These are phyloP conservation scores for Aspergillus haitiensis DNA, from an alignment of 495 filamentous ascomycete genomes.

Conservation along the genomic window DNA sequence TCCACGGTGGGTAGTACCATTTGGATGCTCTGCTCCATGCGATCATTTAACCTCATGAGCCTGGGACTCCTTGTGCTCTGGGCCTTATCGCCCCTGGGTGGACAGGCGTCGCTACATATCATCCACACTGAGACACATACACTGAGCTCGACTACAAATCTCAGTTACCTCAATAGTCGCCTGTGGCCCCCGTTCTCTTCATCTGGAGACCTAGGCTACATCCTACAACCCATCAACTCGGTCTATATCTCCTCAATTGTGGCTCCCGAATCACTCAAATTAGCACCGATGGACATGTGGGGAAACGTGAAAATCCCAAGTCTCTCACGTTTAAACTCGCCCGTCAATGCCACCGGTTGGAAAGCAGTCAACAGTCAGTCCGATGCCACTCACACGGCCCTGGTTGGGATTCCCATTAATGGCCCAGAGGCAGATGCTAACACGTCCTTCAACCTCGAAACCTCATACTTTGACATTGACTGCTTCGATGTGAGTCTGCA, in stretches of 20 bases:
- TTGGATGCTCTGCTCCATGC: neutral
- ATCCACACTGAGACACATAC: neutral
- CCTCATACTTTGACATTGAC: conserved; percentile 8
- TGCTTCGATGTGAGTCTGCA: neutral
- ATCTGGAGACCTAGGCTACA: neutral
- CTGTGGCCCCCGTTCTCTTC: neutral
- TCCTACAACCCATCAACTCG: neutral
- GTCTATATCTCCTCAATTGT: conserved; percentile 1
- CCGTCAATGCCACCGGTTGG: neutral
- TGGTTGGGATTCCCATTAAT: neutral
- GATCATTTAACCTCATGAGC: neutral
- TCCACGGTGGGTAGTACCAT: neutral
- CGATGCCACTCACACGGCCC: neutral
- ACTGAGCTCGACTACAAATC: neutral
- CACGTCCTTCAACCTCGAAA: conserved; percentile 1
- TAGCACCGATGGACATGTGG: conserved; percentile 5
- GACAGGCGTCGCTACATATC: conserved; percentile 8
- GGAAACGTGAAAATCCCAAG: conserved; percentile 6
- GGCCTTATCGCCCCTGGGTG: conserved; percentile 4
- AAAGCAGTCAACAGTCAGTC: neutral
- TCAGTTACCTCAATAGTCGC: neutral
- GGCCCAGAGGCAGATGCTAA: neutral
- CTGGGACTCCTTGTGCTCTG: conserved; percentile 1
- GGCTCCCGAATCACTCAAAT: neutral
- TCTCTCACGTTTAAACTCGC: neutral